A percentile compares a stretch with the other conserved stretches of the same genome.
phyloP scores from a whole-genome alignment of 2,329 filamentous ascomycete species.

The Scolecobasidium constrictum region DNA sequence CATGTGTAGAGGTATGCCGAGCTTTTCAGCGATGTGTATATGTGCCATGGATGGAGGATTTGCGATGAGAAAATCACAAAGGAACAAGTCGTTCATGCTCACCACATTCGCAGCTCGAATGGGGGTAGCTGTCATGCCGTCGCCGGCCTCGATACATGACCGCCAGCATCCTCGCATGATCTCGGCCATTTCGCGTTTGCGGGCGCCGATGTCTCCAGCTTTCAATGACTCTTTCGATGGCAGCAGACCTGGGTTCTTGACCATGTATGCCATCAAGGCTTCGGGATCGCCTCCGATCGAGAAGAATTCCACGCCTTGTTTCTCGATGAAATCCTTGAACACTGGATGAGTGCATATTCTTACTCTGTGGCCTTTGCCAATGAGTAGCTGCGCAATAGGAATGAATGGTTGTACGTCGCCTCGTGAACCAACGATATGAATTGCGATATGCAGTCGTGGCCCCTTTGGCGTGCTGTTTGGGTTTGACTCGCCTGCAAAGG shows the following conservation, averaged over 20 bases:
- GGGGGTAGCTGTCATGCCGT: constrained; percentile 9
- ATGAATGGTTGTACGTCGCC: constrained; percentile 71
- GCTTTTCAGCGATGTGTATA: constrained; percentile 90
- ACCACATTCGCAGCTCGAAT: neutral
- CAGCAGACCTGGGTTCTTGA: constrained; percentile 21
- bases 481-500: neutral
- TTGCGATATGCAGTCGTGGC: constrained; percentile 51
- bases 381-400: constrained; percentile 54
- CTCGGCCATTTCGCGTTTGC: constrained; percentile 14
- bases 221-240: constrained; percentile 16
- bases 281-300: constrained; percentile 65
- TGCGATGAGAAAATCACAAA: constrained; percentile 45
- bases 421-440: constrained; percentile 64
- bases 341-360: constrained; percentile 61
- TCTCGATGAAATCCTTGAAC: constrained; percentile 57
- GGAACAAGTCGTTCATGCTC: constrained; percentile 21
- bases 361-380: constrained; percentile 56
- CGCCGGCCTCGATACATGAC: constrained; percentile 16
- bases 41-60: constrained; percentile 44
- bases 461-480: neutral
- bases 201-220: constrained; percentile 17
- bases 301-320: constrained; percentile 66
- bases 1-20: constrained; percentile 89
- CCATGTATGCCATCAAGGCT: constrained; percentile 49
- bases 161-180: constrained; percentile 20